These are phyloP conservation scores for Cicer chorassanicum DNA, from an alignment of 306 rosid species.

Conservation along the genomic window DNA sequence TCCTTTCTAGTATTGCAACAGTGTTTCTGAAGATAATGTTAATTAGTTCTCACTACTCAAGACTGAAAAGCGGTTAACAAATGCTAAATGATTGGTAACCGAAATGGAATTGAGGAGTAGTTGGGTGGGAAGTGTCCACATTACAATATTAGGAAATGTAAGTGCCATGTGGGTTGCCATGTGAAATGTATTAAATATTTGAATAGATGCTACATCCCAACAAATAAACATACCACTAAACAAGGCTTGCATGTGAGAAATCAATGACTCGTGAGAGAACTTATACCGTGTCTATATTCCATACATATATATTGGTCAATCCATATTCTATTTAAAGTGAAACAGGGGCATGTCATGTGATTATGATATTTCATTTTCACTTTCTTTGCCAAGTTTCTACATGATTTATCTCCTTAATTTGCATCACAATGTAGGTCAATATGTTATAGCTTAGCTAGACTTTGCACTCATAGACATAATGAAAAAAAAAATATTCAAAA, in stretches of 20 bases:
- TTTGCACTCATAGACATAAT: constrained; percentile 9
- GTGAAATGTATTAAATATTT: constrained; percentile 69
- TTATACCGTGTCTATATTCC: background rate
- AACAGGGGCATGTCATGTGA: constrained; percentile 41
- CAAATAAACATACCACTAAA: constrained; percentile 48
- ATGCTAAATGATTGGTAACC: constrained; percentile 54
- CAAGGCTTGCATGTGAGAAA: constrained; percentile 68
- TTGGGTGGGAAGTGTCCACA: constrained; percentile 50
- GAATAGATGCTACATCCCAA: constrained; percentile 2
- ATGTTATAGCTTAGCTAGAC: constrained; percentile 16
- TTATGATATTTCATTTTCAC: constrained; percentile 25
- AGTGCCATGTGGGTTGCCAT: constrained; percentile 80
- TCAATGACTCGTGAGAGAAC: constrained; percentile 53
- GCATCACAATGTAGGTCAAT: background rate
- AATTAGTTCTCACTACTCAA: constrained; percentile 29
- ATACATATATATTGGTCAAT: background rate
- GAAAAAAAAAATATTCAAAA: background rate
- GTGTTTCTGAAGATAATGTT: constrained; percentile 38
- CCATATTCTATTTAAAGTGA: constrained; percentile 21
- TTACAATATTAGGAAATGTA: constrained; percentile 42
- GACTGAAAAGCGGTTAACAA: constrained; percentile 41
- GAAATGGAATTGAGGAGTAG: constrained; percentile 42
- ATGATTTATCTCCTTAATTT: constrained; percentile 5
- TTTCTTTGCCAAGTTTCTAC: background rate
- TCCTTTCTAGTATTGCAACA: background rate